phyloP scores from a whole-genome alignment of 306 rosid species.

The Nissolia schottii region DNA sequence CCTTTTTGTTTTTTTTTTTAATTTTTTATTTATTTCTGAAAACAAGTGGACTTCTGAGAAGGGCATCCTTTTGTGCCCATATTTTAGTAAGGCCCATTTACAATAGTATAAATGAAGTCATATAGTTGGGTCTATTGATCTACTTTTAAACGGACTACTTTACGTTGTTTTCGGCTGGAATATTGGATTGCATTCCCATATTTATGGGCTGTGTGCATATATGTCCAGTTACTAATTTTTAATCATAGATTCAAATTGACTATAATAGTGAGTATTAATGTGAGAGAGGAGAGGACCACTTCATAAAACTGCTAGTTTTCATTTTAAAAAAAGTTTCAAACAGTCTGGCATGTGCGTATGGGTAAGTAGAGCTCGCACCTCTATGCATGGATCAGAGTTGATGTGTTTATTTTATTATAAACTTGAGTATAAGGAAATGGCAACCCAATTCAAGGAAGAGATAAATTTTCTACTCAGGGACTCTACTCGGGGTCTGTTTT shows the following conservation, averaged over 20 bases:
- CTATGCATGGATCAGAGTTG: conserved; percentile 46
- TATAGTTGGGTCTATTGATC: too few species aligned
- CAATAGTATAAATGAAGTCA: too few species aligned
- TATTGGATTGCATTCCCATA: too few species aligned
- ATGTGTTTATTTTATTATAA: conserved; percentile 27
- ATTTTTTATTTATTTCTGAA: not conserved
- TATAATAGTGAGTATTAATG: conserved; percentile 17
- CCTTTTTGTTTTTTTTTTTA: not conserved
- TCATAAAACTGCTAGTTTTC: conserved; percentile 30
- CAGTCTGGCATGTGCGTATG: conserved; percentile 57
- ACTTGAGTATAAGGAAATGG: too few species aligned
- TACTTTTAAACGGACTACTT: too few species aligned
- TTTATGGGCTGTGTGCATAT: too few species aligned
- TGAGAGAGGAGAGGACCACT: conserved; percentile 41
- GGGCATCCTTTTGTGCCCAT: not conserved
- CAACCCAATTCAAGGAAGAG: too few species aligned
- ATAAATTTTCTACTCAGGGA: too few species aligned
- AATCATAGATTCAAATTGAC: conserved; percentile 24
- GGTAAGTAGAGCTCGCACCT: conserved; percentile 54
- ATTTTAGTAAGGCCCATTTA: not conserved
- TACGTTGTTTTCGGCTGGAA: too few species aligned
- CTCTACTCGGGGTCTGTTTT: too few species aligned
- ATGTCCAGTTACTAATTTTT: too few species aligned
- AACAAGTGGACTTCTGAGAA: not conserved
- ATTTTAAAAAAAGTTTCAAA: conserved; percentile 31